Evolutionary conservation across 108 stramenopile species (phyloP).

Genomic region (Conticribra guillardii): DNA sequence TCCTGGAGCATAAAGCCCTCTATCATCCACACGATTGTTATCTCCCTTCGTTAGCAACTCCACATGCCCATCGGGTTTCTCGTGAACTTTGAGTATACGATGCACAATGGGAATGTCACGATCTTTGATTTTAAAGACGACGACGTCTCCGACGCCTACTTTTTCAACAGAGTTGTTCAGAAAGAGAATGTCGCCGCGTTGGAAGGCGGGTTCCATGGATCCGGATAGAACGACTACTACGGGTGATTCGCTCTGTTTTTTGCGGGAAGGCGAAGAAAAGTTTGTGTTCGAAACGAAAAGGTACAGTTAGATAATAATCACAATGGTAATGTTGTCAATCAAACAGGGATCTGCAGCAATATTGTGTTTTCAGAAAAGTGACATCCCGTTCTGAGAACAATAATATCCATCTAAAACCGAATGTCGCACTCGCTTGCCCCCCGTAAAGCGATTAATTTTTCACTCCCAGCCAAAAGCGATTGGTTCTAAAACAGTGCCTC

Average conservation of each 20-base stretch:
- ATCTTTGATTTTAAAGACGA: slow-evolving; percentile 99
- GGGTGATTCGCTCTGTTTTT: slow-evolving; percentile 87
- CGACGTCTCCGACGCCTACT: slow-evolving; percentile 97
- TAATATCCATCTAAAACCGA: no score
- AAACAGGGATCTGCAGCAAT: no score
- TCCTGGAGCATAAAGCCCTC: slow-evolving; percentile 98
- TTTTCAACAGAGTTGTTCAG: slow-evolving; percentile 94
- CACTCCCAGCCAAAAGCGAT: no score
- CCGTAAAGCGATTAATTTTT: no score
- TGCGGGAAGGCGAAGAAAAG: not conserved
- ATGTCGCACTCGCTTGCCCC: no score
- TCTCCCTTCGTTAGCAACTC: slow-evolving; percentile 99
- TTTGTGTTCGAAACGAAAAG: not conserved
- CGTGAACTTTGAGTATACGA: slow-evolving; percentile 97
- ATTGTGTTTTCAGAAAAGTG: no score
- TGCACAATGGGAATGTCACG: slow-evolving; percentile 99
- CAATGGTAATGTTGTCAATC: no score
- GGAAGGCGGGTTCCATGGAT: slow-evolving; percentile 99
- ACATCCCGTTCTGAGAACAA: no score
- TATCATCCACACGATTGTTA: slow-evolving; percentile 99
- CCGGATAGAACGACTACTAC: slow-evolving; percentile 98
- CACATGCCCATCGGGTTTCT: slow-evolving; percentile 79
- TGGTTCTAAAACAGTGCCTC: no score
- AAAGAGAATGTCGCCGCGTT: slow-evolving; percentile 99
- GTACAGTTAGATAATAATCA: not conserved